phyloP scores from a whole-genome alignment of 176 grass and related monocot genomes.

The Carex pumila region DNA sequence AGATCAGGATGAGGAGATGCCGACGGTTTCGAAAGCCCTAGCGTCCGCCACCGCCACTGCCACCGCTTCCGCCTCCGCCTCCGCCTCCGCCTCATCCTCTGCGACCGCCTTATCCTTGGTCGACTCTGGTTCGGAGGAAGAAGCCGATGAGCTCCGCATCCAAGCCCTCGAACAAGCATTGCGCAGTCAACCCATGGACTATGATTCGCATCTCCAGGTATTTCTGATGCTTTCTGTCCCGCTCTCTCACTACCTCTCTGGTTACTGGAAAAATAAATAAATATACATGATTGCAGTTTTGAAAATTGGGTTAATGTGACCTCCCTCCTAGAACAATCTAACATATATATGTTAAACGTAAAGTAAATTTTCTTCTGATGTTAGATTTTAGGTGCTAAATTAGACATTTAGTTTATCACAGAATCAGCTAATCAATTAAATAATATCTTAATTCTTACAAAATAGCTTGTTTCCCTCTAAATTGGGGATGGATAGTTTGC shows the following conservation, averaged over 20 bases:
- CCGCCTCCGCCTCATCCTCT: conserved; percentile 10
- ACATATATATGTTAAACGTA: background rate
- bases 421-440: background rate
- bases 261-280: no score
- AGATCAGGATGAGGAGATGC: conserved; percentile 23
- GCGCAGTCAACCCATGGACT: conserved; percentile 54
- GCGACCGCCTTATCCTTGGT: conserved; percentile 12
- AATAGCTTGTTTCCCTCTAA: background rate
- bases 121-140: conserved; percentile 35
- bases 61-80: background rate
- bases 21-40: conserved; percentile 4
- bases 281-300: background rate
- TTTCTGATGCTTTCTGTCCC: no score
- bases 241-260: no score
- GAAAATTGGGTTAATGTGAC: background rate
- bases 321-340: background rate
- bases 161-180: conserved; percentile 58
- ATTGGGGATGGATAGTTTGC: background rate
- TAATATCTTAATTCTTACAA: background rate
- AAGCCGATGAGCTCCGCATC: conserved; percentile 54
- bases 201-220: conserved; percentile 73
- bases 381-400: no score
- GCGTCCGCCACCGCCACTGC: conserved; percentile 9
- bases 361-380: no score
- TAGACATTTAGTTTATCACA: no score